Base-by-base conservation (phyloP, 2,329 filamentous ascomycete genomes). In the Alternaria sp. region DNA sequence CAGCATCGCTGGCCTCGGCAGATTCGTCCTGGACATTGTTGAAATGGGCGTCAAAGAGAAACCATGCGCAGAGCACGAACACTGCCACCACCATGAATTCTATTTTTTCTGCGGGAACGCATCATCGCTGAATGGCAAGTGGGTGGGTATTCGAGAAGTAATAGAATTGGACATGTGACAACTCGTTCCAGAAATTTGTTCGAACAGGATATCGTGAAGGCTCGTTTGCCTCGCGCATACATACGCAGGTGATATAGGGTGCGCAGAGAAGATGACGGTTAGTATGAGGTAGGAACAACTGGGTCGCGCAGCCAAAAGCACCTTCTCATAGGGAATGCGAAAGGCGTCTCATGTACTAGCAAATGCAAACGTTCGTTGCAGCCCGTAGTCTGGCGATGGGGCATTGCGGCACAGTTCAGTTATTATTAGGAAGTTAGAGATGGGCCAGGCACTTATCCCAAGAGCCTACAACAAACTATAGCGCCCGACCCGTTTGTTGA, bases 51-150 rank as follows among this genome's bases (percentile, higher is more conserved):
- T 60, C 49, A 24, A 67, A 64, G 40, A 67, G 50, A 9, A 59
- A 58, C 58, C 58, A 66, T 42, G 42, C 36, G 53, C 60, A 62
- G 29, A 67, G 56, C 8, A 64, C 5, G 26, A 63, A 60, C n/a
- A 64, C 56, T 50, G 56, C 58, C 37, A 64, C 40, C 42, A 63
- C 57, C 10, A 54, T 17, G 8, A 52, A 58, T 42, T 58, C 65
- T 21, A 66, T 44, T 36, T 52, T 52, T 59, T 24, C 56, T 63
- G 33, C 34, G 54, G 33, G 29, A 61, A 45, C 31, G 60, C 51
- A 66, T 60, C 39, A 60, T 65, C 34, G 49, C 34, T 56, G 7
- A 45, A 54, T 51, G 21, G 9, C 23, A 55, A 61, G 31, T 60
- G 17, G n/a, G 29, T 50, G 21, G 28, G 13, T 33, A 50, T 29